Base-by-base conservation (phyloP, 208 protist species). In the Wallacemonas sp. region DNA sequence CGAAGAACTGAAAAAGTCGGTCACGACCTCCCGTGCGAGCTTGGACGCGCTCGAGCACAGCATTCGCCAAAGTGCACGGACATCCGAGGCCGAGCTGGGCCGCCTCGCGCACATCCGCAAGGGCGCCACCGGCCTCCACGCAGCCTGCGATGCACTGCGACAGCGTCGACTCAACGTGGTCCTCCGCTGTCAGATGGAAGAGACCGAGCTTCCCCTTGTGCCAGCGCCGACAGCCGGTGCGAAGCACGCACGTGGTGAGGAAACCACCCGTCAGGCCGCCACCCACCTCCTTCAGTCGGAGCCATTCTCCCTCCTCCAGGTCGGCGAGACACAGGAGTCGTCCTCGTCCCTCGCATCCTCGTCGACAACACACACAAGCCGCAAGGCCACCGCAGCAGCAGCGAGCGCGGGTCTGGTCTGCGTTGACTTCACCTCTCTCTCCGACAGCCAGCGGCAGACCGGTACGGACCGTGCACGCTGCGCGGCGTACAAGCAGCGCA, bases 131-230 rank as follows among this genome's bases (percentile, higher is more conserved):
- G 72, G 57, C 1, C 62, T 92, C 14, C 83, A 97, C 71, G 83
- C 83, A 19, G 75, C 90, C 26, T 91, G 94, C 67, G 86, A 96
- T 54, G 81, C 86, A 29, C 70, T 95, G 56, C 86, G 92, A 2
- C 71, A 80, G 33, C 75, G 78, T n/a, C 90, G 96, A 29, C 72
- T 89, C 27, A 81, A 78, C 46, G 48, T 96, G 34, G 79, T 97
- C 27, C 82, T 81, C 12, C 85, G 86, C 1, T 94, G 88, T 65
- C 80, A 94, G 52, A 92, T 97, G 76, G 86, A 97, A 41, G 90
- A 93, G 60, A 85, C 94, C 16, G 70, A 74, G 5, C 54, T 98
- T 0, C 86, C 82, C 16, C 63, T 95, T 36, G 2, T 48, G n/a
- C 57, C 41, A 23, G 44, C 64, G n/a, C 67, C 72, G 27, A 33